Conservation (phyloP, 2,329 filamentous ascomycete species). For the Calonectria hongkongensis region DNA sequence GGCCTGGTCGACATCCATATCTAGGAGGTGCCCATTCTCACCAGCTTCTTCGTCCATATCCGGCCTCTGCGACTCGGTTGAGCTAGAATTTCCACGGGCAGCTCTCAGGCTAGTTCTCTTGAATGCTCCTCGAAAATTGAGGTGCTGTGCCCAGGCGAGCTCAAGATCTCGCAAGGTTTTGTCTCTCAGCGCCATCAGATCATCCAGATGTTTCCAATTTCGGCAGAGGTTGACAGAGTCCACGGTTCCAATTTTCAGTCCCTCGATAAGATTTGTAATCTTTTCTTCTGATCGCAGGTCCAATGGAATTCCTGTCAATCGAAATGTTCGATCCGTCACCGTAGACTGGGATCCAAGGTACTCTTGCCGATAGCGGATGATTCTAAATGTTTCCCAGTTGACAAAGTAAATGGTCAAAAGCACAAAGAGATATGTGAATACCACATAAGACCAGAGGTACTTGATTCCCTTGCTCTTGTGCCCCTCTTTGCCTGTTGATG, state of each 20-base stretch:
- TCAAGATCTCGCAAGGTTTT: constrained; percentile 83
- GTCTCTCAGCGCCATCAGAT: constrained; percentile 80
- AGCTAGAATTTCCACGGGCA: constrained; percentile 35
- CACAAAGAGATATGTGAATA: constrained; percentile 97
- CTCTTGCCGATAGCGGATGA: constrained; percentile 90
- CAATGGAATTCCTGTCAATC: constrained; percentile 89
- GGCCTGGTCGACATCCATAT: constrained; percentile 61
- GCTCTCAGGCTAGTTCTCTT: constrained; percentile 29
- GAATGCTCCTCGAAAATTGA: constrained; percentile 50
- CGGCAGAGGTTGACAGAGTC: constrained; percentile 90
- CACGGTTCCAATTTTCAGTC: constrained; percentile 91
- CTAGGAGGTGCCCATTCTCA: constrained; percentile 77
- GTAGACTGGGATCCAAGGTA: constrained; percentile 96
- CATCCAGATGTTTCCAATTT: constrained; percentile 89
- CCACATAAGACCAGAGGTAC: constrained; percentile 93
- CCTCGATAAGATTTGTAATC: constrained; percentile 91
- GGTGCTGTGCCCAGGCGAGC: constrained; percentile 85
- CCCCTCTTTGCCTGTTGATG: constrained; percentile 58
- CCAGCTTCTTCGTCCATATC: constrained; percentile 66
- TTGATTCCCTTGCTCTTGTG: constrained; percentile 58
- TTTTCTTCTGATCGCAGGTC: constrained; percentile 87
- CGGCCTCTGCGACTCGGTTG: constrained; percentile 55
- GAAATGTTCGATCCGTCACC: constrained; percentile 95
- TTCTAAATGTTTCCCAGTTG: constrained; percentile 86
- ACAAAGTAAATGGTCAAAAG: constrained; percentile 88